Conservation (phyloP, 2,329 filamentous ascomycete species). For the Trichoderma arundinaceum region DNA sequence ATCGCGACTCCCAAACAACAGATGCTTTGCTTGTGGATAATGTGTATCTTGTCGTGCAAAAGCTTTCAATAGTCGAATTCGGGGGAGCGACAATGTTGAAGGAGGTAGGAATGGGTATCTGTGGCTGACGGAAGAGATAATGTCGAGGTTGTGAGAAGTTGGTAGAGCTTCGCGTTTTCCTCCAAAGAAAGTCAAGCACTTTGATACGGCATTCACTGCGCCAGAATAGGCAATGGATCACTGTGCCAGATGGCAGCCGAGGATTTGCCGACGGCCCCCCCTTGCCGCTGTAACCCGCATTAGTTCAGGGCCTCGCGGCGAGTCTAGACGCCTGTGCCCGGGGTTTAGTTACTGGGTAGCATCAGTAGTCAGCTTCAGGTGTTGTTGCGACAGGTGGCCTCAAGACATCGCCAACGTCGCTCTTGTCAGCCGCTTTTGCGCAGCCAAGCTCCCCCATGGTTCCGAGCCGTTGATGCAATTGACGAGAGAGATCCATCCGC, state of each 20-base stretch:
- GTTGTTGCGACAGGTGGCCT: constrained; percentile 48
- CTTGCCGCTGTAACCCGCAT: constrained; percentile 27
- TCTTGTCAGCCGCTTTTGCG: constrained; percentile 29
- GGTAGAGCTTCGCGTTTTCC: constrained; percentile 23
- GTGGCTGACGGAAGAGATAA: constrained; percentile 1
- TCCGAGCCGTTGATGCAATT: constrained; percentile 26
- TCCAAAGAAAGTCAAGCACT: constrained; percentile 3
- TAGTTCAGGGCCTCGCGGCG: constrained; percentile 27
- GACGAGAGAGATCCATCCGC: constrained; percentile 9
- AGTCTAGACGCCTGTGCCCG: constrained; percentile 22
- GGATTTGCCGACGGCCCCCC: constrained; percentile 34
- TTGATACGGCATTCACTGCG: constrained; percentile 13
- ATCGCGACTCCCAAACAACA: not conserved
- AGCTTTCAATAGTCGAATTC: not conserved
- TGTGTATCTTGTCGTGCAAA: not conserved
- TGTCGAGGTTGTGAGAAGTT: constrained; percentile 3
- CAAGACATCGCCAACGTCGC: constrained; percentile 26
- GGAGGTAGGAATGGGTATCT: constrained; percentile 9
- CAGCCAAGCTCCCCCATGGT: constrained; percentile 26
- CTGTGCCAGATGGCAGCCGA: constrained; percentile 26
- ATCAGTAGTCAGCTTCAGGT: constrained; percentile 30
- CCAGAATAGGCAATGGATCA: constrained; percentile 19
- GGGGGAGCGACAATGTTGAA: not conserved
- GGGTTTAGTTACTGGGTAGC: constrained; percentile 6
- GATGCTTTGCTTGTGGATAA: not conserved